Evolutionary conservation across 306 rosid species (phyloP).

Genomic region (Medicago lupulina): DNA sequence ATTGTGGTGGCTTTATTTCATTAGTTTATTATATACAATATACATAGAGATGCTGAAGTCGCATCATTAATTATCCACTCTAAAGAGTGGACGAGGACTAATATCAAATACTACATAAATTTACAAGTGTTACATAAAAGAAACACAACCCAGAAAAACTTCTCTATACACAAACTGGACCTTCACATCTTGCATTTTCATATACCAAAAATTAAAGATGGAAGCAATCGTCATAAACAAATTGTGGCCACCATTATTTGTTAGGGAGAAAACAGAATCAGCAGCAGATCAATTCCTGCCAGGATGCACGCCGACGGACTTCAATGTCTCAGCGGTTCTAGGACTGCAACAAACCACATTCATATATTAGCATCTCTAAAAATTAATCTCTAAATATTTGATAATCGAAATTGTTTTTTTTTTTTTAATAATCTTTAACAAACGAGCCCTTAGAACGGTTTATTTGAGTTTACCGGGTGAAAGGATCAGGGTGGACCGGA

Average conservation of each 20-base stretch:
- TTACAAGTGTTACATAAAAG: slow-evolving; percentile 19
- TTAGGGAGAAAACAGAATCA: neutral
- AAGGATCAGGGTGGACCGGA: slow-evolving; percentile 50
- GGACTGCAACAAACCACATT: slow-evolving; percentile 39
- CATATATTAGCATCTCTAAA: too few species aligned
- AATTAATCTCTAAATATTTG: too few species aligned
- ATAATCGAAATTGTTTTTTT: too few species aligned
- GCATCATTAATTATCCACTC: slow-evolving; percentile 25
- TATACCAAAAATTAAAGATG: slow-evolving; percentile 10
- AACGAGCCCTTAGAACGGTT: too few species aligned
- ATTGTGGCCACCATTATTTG: slow-evolving; percentile 20
- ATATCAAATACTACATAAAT: slow-evolving; percentile 24
- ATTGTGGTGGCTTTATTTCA: slow-evolving; percentile 35
- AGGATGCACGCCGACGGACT: slow-evolving; percentile 47
- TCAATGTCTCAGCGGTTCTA: slow-evolving; percentile 45
- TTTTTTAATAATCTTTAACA: too few species aligned
- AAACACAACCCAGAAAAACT: neutral
- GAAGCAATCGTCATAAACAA: neutral
- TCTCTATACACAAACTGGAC: neutral
- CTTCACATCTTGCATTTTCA: slow-evolving; percentile 32
- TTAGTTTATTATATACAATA: slow-evolving; percentile 19
- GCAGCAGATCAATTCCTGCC: neutral
- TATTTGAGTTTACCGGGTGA: slow-evolving; percentile 21
- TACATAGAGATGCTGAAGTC: neutral
- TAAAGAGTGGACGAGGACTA: slow-evolving; percentile 31